Evolutionary conservation across 116 monocot genomes (phyloP).

Genomic region (Papilionanthe hybrid): DNA sequence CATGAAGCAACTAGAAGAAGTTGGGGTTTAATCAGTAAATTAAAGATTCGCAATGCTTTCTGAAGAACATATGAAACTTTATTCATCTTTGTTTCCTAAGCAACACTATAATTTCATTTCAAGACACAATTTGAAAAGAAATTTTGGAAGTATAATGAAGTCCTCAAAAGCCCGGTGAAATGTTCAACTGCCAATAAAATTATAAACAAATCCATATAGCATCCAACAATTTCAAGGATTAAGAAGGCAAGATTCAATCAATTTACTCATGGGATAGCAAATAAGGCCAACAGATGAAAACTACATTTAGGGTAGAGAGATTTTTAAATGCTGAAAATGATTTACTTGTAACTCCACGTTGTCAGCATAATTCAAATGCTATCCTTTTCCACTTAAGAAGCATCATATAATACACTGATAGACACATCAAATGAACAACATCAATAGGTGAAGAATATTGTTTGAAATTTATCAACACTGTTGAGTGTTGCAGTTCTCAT

Average conservation of each 20-base stretch:
- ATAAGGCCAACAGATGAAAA: not conserved
- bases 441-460: not conserved
- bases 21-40: too few species aligned
- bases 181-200: not conserved
- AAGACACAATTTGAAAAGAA: too few species aligned
- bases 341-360: too few species aligned
- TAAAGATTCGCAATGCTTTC: too few species aligned
- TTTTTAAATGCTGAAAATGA: not conserved
- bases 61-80: too few species aligned
- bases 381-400: not conserved
- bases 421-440: not conserved
- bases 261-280: not conserved
- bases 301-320: not conserved
- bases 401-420: not conserved
- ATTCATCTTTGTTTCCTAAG: too few species aligned
- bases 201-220: not conserved
- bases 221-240: not conserved
- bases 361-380: not conserved
- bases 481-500: too few species aligned
- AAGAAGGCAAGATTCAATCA: not conserved
- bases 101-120: too few species aligned
- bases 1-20: too few species aligned
- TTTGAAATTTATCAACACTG: too few species aligned
- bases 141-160: too few species aligned
- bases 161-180: not conserved